phyloP scores from a whole-genome alignment of 2,329 filamentous ascomycete genomes.

The Ceratocystis papillata region DNA sequence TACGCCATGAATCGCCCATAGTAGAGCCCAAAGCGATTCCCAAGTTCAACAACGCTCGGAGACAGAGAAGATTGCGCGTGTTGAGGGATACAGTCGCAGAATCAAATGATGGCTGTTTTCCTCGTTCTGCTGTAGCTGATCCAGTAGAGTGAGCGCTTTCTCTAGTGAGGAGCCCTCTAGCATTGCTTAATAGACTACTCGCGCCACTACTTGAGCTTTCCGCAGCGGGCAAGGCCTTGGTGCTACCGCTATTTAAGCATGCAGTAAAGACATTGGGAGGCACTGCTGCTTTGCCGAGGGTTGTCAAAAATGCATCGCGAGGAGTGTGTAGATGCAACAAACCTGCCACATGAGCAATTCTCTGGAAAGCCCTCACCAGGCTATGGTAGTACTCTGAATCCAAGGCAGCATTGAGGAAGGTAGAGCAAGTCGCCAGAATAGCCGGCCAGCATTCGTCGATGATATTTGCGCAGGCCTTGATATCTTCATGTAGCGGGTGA shows the following conservation, averaged over 20 bases:
- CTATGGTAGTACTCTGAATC: conserved; percentile 92
- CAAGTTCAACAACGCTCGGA: conserved; percentile 84
- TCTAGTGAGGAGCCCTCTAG: conserved; percentile 61
- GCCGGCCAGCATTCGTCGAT: conserved; percentile 94
- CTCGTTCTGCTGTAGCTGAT: conserved; percentile 47
- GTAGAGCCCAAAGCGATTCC: conserved; percentile 91
- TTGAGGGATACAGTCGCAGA: conserved; percentile 50
- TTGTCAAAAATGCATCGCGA: conserved; percentile 88
- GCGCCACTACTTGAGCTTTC: conserved; percentile 27
- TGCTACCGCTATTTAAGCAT: conserved; percentile 42
- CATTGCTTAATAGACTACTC: conserved; percentile 56
- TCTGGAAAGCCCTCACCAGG: conserved; percentile 84
- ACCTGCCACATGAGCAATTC: conserved; percentile 88
- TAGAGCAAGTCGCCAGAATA: conserved; percentile 86
- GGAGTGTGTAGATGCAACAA: conserved; percentile 74
- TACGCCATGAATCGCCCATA: conserved; percentile 73
- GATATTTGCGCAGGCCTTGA: conserved; percentile 68
- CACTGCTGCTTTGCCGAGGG: conserved; percentile 82
- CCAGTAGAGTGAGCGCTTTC: conserved; percentile 55
- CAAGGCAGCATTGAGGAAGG: conserved; percentile 81
- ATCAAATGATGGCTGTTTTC: conserved; percentile 51
- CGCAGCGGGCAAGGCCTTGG: conserved; percentile 39
- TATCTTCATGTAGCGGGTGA: conserved; percentile 58
- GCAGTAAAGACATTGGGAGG: conserved; percentile 64
- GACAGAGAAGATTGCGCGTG: conserved; percentile 78